Base-by-base conservation (phyloP, 148 eudicot genomes). In the Heliamphora exappendiculata region DNA sequence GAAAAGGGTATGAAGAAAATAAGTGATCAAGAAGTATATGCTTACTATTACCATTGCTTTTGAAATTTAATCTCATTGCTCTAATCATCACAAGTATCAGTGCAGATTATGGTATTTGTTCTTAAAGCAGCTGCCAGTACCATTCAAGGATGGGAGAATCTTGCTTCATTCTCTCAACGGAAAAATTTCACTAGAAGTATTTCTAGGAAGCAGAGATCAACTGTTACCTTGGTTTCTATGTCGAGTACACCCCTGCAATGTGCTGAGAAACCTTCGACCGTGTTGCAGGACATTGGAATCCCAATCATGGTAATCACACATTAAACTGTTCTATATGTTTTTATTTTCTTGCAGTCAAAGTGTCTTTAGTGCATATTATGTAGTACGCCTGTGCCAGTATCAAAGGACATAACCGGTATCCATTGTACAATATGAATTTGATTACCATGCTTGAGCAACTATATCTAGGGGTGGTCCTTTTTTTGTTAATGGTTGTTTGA, bases 31-130 rank as follows among this genome's bases (percentile, higher is more conserved):
- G n/a, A n/a, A n/a, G n/a, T n/a, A n/a, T n/a, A n/a, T n/a, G n/a
- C n/a, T n/a, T n/a, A n/a, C n/a, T n/a, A n/a, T n/a, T n/a, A n/a
- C n/a, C n/a, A n/a, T n/a, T n/a, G n/a, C n/a, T n/a, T n/a, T n/a
- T n/a, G n/a, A n/a, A n/a, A n/a, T n/a, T n/a, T 49, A 49, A 14
- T 8, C 17, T 9, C 11, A 49, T 1, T 49, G 11, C 53, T 14
- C 11, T 49, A 14, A 49, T 8, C 53, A 8, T 14, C 17, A 49
- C 24, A 4, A 57, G 8, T 13, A 58, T 82, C 17, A 64, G 3
- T 76, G 80, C 85, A 83, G 85, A 42, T 65, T 28, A 83, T 83
- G 85, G 77, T 82, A 51, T 80, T 34, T 67, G 76, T 41, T 34
- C 80, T 77, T 26, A 73, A 77, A 42, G 74, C 64, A 3, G 81